Conservation (phyloP, 495 filamentous ascomycete species). For the Xylaria curta region DNA sequence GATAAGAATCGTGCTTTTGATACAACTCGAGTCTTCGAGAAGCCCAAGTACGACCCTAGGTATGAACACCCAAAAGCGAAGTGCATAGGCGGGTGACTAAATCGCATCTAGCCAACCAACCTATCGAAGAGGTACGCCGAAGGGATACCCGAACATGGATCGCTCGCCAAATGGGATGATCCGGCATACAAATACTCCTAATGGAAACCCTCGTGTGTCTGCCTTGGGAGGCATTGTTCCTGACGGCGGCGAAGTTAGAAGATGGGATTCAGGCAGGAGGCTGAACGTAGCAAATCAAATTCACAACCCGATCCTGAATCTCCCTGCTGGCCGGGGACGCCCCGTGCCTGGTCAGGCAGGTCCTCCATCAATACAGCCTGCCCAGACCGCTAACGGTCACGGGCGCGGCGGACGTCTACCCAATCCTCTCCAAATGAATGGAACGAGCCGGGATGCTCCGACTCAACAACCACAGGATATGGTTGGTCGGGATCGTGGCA, state of each 20-base stretch:
- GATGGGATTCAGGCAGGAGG: conserved; percentile 26
- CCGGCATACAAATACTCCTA: neutral
- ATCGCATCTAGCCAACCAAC: neutral
- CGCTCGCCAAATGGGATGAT: neutral
- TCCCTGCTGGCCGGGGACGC: neutral
- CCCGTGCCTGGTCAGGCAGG: neutral
- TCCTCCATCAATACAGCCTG: neutral
- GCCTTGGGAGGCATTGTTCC: conserved; percentile 31
- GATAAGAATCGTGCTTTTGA: neutral
- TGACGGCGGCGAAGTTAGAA: conserved; percentile 27
- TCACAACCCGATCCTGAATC: neutral
- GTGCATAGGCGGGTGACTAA: neutral
- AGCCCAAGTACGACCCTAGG: conserved; percentile 14
- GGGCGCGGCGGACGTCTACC: neutral
- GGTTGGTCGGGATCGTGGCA: neutral
- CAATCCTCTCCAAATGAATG: neutral
- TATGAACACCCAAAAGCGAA: neutral
- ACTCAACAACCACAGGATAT: neutral
- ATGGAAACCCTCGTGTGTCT: neutral
- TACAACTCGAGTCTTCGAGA: neutral
- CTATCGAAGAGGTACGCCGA: neutral
- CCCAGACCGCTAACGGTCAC: neutral
- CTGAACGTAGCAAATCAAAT: neutral
- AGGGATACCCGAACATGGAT: neutral
- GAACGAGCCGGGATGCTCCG: neutral